Conservation (phyloP, 495 filamentous ascomycete genomes). For the Neurospora sp. region DNA sequence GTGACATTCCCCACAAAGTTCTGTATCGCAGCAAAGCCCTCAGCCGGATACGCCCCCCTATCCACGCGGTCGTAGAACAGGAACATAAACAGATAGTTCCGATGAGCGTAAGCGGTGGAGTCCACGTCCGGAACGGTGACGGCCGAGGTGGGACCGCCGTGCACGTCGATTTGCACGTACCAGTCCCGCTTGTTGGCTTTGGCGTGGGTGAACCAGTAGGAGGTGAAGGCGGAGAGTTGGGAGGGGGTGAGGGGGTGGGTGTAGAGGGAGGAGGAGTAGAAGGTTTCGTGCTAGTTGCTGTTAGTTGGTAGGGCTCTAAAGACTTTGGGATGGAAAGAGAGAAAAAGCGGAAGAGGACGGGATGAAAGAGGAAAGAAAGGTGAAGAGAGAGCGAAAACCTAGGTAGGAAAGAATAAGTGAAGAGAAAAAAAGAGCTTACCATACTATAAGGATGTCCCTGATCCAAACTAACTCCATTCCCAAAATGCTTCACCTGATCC, state of each 20-base stretch:
- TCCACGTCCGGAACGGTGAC: constrained; percentile 17
- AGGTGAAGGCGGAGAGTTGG: constrained; percentile 25
- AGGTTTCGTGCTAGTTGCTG: constrained; percentile 31
- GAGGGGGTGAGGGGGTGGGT: constrained; percentile 23
- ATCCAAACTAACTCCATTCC: constrained; percentile 28
- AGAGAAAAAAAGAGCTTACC: constrained; percentile 2
- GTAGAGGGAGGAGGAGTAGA: constrained; percentile 33
- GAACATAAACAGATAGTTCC: constrained; percentile 35
- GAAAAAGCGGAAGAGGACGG: constrained; percentile 3
- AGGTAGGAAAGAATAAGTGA: not conserved
- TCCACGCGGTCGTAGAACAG: constrained; percentile 33
- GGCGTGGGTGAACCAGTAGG: constrained; percentile 35
- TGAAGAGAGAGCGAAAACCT: not conserved
- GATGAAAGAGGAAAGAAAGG: not conserved
- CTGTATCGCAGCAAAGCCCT: constrained; percentile 23
- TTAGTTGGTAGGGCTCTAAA: not conserved
- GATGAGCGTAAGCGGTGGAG: constrained; percentile 33
- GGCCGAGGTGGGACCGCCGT: constrained; percentile 34
- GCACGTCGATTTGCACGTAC: constrained; percentile 38
- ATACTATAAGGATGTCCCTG: constrained; percentile 20
- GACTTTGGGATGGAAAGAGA: constrained; percentile 21
- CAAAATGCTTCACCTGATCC: constrained; percentile 33
- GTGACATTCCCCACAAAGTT: constrained; percentile 30
- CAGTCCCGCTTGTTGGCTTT: constrained; percentile 32
- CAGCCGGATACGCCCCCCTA: constrained; percentile 21